Conservation (phyloP, 2,329 filamentous ascomycete genomes). For the Metarhizium robertsii region DNA sequence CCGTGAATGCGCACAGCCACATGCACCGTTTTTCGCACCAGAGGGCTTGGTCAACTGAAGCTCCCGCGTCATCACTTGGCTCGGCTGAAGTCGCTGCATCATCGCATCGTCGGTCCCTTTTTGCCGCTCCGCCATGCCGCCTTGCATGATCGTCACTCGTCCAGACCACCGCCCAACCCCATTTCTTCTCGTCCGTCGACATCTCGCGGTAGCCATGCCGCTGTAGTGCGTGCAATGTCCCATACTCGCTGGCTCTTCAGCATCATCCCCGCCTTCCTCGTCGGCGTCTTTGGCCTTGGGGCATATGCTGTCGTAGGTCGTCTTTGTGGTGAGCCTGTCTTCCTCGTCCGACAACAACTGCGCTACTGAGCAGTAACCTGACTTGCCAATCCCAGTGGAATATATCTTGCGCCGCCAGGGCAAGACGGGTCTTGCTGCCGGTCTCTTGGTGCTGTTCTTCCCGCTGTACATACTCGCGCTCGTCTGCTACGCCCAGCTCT, state of each 20-base stretch:
- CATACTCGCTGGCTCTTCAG: conserved; percentile 31
- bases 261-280: conserved; percentile 60
- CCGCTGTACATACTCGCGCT: conserved; percentile 60
- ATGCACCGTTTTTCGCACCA: too few relatives aligned
- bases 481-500: conserved; percentile 60
- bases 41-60: neutral
- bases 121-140: neutral
- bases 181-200: neutral
- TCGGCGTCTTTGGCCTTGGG: conserved; percentile 56
- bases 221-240: conserved; percentile 19
- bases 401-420: conserved; percentile 51
- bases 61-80: neutral
- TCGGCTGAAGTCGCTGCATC: too few relatives aligned
- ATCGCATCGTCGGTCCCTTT: too few relatives aligned
- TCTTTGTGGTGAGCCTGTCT: conserved; percentile 51
- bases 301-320: conserved; percentile 62
- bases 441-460: conserved; percentile 64
- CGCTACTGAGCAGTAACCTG: neutral
- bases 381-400: conserved; percentile 37
- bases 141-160: neutral
- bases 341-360: neutral
- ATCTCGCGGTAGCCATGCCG: conserved; percentile 17
- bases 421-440: conserved; percentile 50
- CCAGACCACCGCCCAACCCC: neutral
- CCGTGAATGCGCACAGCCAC: too few relatives aligned